Percentiles rank a stretch among this genome's conserved stretches.
These are phyloP conservation scores for Daedaleopsis nitida DNA, from an alignment of 768 basidiomycete species.

Conservation along the genomic window DNA sequence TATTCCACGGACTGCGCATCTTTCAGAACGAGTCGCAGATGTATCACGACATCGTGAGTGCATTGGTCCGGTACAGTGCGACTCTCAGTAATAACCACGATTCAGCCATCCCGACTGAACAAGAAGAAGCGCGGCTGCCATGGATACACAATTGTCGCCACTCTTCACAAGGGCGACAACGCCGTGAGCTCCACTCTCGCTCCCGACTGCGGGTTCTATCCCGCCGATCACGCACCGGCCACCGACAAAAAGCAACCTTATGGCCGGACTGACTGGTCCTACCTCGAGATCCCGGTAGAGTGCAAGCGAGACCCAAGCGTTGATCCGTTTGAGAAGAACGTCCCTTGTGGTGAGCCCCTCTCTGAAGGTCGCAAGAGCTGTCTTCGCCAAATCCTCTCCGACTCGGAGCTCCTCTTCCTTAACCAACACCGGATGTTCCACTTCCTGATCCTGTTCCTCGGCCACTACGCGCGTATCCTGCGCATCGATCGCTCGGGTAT, in stretches of 20 bases:
- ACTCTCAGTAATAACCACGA: not conserved
- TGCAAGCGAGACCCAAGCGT: not conserved
- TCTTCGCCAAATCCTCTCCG: constrained; percentile 5
- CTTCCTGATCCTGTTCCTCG: constrained; percentile 7
- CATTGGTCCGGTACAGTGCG: not conserved
- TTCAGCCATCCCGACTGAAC: not conserved
- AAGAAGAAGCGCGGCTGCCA: not conserved
- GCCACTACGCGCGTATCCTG: not conserved
- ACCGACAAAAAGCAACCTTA: not conserved
- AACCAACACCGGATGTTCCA: constrained; percentile 3
- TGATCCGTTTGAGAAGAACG: constrained; percentile 7
- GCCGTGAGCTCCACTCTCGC: not conserved
- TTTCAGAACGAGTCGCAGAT: not conserved
- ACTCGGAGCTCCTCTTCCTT: not conserved
- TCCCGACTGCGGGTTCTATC: not conserved
- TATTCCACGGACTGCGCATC: not conserved
- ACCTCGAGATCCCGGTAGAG: constrained; percentile 7
- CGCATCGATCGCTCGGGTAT: constrained; percentile 2
- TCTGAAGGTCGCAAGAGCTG: not conserved
- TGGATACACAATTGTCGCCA: not conserved
- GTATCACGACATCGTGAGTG: not conserved
- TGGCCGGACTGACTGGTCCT: not conserved
- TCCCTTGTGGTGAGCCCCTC: not conserved
- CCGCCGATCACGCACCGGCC: not conserved
- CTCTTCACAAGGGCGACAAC: not conserved